phyloP scores from a whole-genome alignment of 495 filamentous ascomycete species.

The Penicillium turbatum region DNA sequence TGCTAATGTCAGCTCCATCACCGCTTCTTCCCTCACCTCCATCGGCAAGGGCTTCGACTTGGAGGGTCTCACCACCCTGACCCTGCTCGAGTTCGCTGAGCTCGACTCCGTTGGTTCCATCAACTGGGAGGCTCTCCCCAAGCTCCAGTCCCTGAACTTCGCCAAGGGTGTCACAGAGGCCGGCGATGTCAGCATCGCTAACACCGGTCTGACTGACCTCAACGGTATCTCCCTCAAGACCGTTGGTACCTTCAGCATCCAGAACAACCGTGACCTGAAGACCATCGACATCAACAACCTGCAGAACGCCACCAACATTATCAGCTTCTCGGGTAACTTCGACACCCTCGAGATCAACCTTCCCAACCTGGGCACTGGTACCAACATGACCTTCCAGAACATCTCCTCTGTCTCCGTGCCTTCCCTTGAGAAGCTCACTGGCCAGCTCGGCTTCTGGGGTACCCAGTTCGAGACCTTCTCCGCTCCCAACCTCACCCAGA shows the following conservation, averaged over 20 bases:
- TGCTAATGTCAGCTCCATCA: slow-evolving; percentile 51
- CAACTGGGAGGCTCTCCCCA: slow-evolving; percentile 67
- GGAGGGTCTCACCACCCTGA: slow-evolving; percentile 60
- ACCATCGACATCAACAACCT: slow-evolving; percentile 67
- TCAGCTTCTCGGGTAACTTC: slow-evolving; percentile 57
- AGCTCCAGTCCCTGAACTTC: slow-evolving; percentile 65
- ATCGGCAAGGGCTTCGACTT: slow-evolving; percentile 65
- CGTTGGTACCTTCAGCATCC: slow-evolving; percentile 62
- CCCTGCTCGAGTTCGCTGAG: slow-evolving; percentile 54
- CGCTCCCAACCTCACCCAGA: slow-evolving; percentile 75
- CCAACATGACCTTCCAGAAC: slow-evolving; percentile 86
- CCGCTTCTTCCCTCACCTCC: slow-evolving; percentile 42
- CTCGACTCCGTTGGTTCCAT: slow-evolving; percentile 63
- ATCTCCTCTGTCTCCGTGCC: slow-evolving; percentile 69
- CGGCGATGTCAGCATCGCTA: slow-evolving; percentile 63
- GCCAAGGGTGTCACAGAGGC: slow-evolving; percentile 58
- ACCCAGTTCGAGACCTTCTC: slow-evolving; percentile 65
- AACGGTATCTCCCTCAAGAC: slow-evolving; percentile 70
- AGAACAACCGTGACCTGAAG: slow-evolving; percentile 72
- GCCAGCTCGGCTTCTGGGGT: slow-evolving; percentile 77
- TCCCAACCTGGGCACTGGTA: slow-evolving; percentile 71
- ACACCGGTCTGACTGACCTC: slow-evolving; percentile 73
- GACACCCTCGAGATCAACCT: slow-evolving; percentile 63
- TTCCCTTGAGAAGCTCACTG: slow-evolving; percentile 69
- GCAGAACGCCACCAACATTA: slow-evolving; percentile 55